Conservation (phyloP, 2,329 filamentous ascomycete genomes). For the Aspergillus ruber region DNA sequence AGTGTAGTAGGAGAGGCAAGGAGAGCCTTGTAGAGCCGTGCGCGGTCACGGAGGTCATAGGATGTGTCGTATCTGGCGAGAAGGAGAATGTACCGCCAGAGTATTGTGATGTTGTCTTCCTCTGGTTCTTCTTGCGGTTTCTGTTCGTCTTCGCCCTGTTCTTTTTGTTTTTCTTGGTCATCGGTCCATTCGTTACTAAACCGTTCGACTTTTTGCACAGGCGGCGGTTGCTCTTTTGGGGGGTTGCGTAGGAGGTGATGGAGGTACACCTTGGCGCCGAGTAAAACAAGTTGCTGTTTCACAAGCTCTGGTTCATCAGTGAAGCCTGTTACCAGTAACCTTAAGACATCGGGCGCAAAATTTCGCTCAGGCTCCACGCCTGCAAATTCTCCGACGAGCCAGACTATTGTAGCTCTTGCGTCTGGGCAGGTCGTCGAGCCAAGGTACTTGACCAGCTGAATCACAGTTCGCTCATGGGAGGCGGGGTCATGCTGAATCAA, state of each 20-base stretch:
- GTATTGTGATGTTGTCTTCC: constrained; percentile 60
- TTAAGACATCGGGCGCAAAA: constrained; percentile 84
- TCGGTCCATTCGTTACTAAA: constrained; percentile 29
- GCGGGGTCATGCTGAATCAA: constrained; percentile 85
- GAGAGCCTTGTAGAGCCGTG: constrained; percentile 79
- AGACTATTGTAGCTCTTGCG: constrained; percentile 89
- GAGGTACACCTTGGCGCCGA: constrained; percentile 94
- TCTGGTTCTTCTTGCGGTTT: constrained; percentile 24
- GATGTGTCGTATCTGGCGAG: constrained; percentile 89
- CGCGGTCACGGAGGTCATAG: constrained; percentile 88
- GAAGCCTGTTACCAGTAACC: constrained; percentile 82
- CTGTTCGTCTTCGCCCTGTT: constrained; percentile 21
- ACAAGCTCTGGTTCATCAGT: constrained; percentile 75
- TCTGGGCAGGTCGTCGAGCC: constrained; percentile 82
- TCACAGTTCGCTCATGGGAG: constrained; percentile 75
- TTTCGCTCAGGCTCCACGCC: constrained; percentile 74
- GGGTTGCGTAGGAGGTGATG: constrained; percentile 64
- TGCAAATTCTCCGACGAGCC: constrained; percentile 93
- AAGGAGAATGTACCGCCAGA: constrained; percentile 80
- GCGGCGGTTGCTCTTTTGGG: constrained; percentile 15
- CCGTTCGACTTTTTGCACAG: constrained; percentile 18
- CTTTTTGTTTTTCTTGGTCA: constrained; percentile 18
- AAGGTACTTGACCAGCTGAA: constrained; percentile 82
- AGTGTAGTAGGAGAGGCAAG: constrained; percentile 66
- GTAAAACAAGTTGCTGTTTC: constrained; percentile 82